Evolutionary conservation across 2,329 filamentous ascomycete genomes (phyloP).

Genomic region (Periconia digitata): DNA sequence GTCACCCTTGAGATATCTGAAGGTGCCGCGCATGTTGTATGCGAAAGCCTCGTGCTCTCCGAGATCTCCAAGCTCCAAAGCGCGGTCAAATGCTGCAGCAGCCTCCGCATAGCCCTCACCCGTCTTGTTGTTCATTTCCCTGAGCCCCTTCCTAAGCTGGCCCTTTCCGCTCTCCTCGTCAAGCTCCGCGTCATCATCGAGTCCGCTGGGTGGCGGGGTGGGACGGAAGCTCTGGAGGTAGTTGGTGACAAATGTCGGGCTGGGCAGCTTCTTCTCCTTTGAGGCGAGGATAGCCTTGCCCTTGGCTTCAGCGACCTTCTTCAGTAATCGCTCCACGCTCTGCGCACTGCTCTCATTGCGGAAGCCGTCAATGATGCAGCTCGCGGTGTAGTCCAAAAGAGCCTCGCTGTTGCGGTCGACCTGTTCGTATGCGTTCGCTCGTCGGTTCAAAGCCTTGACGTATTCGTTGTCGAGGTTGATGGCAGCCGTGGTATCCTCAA

Average conservation of each 20-base stretch:
- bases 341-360: constrained; percentile 86
- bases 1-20: constrained; percentile 88
- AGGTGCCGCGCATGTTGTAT: constrained; percentile 95
- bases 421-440: constrained; percentile 96
- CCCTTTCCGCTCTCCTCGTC: constrained; percentile 78
- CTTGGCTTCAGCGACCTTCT: constrained; percentile 95
- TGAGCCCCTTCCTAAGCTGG: constrained; percentile 80
- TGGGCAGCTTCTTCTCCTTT: constrained; percentile 85
- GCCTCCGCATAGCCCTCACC: constrained; percentile 91
- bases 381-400: constrained; percentile 94
- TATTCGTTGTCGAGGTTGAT: constrained; percentile 93
- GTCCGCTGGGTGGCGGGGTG: constrained; percentile 74
- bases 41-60: constrained; percentile 85
- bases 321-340: constrained; percentile 87
- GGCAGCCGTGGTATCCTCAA: constrained; percentile 94
- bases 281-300: constrained; percentile 82
- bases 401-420: constrained; percentile 89
- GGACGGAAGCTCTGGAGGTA: constrained; percentile 98
- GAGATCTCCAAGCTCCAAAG: constrained; percentile 77
- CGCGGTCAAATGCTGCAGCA: constrained; percentile 80
- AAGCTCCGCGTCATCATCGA: constrained; percentile 81
- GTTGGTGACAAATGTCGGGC: constrained; percentile 95
- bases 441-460: constrained; percentile 94
- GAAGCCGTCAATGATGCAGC: constrained; percentile 98
- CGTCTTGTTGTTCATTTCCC: constrained; percentile 81